Evolutionary conservation across 2,329 filamentous ascomycete species (phyloP), one percentile per base, ranked within the genome.

Genomic region (Hortaea sp.): DNA sequence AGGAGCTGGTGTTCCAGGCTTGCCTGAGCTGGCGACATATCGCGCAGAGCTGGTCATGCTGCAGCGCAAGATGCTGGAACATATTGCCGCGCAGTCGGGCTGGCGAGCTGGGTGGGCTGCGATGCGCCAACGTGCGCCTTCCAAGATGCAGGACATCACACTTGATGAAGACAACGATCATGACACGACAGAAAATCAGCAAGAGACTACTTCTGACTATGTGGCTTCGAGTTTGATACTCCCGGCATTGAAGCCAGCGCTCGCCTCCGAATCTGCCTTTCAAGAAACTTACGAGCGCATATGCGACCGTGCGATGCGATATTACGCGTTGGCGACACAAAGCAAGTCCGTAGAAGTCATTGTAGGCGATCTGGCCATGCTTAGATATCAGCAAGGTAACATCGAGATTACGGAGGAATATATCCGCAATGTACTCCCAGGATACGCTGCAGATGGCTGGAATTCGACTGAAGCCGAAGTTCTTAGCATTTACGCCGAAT

Each of bases 401-500:
- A 89, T 82, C 59, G 72, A 70, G 2, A 76, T 79, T 1, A 89
- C 92, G 1, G 81, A 85, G 0, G 76, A 76, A 0, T 89, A 85
- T 58, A 92, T 98, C 57, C 78, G 84, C 57, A 76, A 81, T 40
- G 81, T 92, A 39, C 83, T 85, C 0, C 82, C 84, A 0, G 85
- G 86, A 51, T 95, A 92, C 56, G 84, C 83, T 0, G 79, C 83
- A 47, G 81, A 77, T 47, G 78, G 82, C 40, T 97, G 92, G 89
- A 80, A 77, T 44, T 70, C 82, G 1, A 72, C 95, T 9, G 88
- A 97, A 60, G 71, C 88, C 3, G 84, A 84, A 0, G 85, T 95
- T 76, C 74, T 97, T 5, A 78, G 86, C 53, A 84, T 95, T 74
- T 92, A 95, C 62, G 79, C 85, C 0, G 77, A 78, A 42, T 97